Evolutionary conservation across 768 basidiomycete genomes (phyloP), one percentile per base, ranked within the genome.

Genomic region (Chiua virens): DNA sequence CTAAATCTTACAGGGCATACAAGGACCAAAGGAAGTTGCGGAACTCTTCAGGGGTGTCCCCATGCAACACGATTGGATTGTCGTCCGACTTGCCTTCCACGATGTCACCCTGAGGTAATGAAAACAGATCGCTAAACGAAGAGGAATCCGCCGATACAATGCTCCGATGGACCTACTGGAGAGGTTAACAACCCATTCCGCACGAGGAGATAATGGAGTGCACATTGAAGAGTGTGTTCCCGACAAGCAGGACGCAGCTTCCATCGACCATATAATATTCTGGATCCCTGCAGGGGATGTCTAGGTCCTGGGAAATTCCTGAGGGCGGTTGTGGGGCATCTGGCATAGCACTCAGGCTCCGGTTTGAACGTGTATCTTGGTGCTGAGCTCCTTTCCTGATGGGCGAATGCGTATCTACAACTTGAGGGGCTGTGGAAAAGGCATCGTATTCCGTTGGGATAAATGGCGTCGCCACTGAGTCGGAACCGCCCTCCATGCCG

Each of bases 1-100:
- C 86, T 68, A 45, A 50, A 35, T 65, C 86, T 69, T 59, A 88
- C 87, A 86, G 61, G 8, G 87, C 85, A 59, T 90, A 89, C n/a
- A 89, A 67, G 1, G 82, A 81, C 84, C 84, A 87, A 28, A 91
- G 75, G 58, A 91, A 86, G 62, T 85, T 78, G 43, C 79, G 77
- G 62, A 91, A 90, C 64, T 89, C 85, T 4, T 75, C 67, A 9
- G 78, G 75, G 0, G 79, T 80, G 53, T 89, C 85, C 1, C 87
- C 87, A 2, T 67, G 66, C 28, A 90, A 74, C 27, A 80, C 54
- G 32, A 91, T 79, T 1, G 89, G 87, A 50, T 80, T 78, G 22
- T 78, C 76, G 59, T 90, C 88, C 9, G 79, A 81, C 15, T 61
- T 65, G 4, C 89, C 89, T 59, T 90, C 87, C 2, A 60, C 60